Evolutionary conservation across 2,329 filamentous ascomycete species (phyloP).

Genomic region (Ascochyta lentis): DNA sequence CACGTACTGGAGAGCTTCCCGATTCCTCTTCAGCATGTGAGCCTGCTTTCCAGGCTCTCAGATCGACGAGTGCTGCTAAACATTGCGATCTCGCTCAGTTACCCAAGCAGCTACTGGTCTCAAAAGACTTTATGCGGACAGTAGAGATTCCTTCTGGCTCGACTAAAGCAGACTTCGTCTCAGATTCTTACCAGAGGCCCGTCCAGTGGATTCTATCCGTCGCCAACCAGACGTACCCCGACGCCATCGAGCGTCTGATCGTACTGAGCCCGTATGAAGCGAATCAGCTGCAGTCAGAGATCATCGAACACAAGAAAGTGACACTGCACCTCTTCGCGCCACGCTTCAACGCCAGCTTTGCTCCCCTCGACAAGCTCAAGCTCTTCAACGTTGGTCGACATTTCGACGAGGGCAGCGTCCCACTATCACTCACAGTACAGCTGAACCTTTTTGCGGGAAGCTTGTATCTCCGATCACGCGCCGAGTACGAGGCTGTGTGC

Average conservation of each 20-base stretch:
- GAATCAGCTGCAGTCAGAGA: constrained; percentile 54
- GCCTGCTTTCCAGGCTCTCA: constrained; percentile 57
- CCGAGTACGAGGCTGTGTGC: constrained; percentile 63
- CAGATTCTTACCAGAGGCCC: constrained; percentile 59
- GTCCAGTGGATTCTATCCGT: constrained; percentile 62
- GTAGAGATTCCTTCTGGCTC: constrained; percentile 39
- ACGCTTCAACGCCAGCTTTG: constrained; percentile 49
- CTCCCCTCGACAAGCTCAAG: constrained; percentile 54
- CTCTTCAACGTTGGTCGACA: constrained; percentile 51
- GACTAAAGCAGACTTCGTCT: constrained; percentile 2
- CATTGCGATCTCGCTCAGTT: constrained; percentile 47
- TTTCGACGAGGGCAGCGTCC: constrained; percentile 13
- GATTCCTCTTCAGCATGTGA: constrained; percentile 44
- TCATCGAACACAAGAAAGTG: constrained; percentile 48
- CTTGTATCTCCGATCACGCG: constrained; percentile 64
- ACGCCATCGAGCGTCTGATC: constrained; percentile 46
- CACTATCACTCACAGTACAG: constrained; percentile 49
- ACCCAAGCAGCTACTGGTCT: constrained; percentile 54
- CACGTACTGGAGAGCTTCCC: constrained; percentile 45
- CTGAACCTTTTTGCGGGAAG: constrained; percentile 74
- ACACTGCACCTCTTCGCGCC: constrained; percentile 62
- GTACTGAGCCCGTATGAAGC: constrained; percentile 69
- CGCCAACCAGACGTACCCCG: not conserved
- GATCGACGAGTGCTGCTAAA: constrained; percentile 50
- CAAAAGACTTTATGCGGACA: constrained; percentile 59